Conservation (phyloP, 345 rosid genomes). For the Psidium guajava region DNA sequence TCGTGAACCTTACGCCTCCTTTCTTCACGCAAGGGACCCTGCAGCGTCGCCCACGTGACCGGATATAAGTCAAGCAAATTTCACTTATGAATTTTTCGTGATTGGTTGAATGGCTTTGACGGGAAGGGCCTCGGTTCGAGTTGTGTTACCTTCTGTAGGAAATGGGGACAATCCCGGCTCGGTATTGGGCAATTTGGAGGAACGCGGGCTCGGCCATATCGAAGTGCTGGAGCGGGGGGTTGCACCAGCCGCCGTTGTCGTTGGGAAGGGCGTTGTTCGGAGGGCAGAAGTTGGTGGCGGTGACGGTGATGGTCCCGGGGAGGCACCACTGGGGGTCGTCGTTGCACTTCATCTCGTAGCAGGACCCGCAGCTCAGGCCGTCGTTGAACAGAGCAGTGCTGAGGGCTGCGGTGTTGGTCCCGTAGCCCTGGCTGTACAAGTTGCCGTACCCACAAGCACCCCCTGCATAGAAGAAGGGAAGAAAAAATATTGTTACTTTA, state of each 20-base stretch:
- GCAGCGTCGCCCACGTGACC: not conserved
- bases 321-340: conserved; percentile 66
- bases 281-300: conserved; percentile 87
- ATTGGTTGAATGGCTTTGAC: not conserved
- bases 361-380: conserved; percentile 69
- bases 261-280: conserved; percentile 64
- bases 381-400: conserved; percentile 76
- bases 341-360: conserved; percentile 62
- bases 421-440: conserved; percentile 65
- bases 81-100: not conserved
- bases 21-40: conserved; percentile 82
- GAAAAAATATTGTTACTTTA: not conserved
- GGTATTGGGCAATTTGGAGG: conserved; percentile 84
- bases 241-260: conserved; percentile 97
- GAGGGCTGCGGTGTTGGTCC: conserved; percentile 68
- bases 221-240: conserved; percentile 94
- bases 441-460: conserved; percentile 84
- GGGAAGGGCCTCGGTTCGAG: not conserved
- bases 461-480: conserved; percentile 19
- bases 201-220: conserved; percentile 96
- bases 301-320: conserved; percentile 49
- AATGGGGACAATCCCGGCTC: conserved; percentile 89
- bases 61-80: not conserved
- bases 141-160: conserved; percentile 58
- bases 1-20: conserved; percentile 82